Conservation (phyloP, 176 grass and related monocot genomes). For the Poa pratensis region DNA sequence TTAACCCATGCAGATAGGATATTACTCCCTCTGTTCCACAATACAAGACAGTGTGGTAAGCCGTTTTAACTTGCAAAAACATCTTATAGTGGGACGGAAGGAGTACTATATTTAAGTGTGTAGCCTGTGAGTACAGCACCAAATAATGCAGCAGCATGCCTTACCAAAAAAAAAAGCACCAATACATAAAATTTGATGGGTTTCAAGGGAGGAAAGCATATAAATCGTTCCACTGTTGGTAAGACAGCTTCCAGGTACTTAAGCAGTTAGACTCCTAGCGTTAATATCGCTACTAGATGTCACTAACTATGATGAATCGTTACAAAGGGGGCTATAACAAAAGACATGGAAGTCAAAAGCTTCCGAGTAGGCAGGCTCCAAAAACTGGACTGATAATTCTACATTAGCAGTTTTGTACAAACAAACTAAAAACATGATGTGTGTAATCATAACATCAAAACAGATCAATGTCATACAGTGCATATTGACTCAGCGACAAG, state of each 20-base stretch:
- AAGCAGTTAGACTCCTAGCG: not conserved
- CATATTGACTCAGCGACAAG: not conserved
- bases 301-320: not conserved
- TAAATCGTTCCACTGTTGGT: not conserved
- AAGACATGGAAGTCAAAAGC: not conserved
- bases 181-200: constrained; percentile 17
- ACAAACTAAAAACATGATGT: not conserved
- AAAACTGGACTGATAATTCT: not conserved
- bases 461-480: not conserved
- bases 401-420: not conserved
- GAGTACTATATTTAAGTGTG: not conserved
- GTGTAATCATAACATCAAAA: constrained; percentile 2
- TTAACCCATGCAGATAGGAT: constrained; percentile 33
- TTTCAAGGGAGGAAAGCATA: constrained; percentile 2
- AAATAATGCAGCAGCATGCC: not conserved
- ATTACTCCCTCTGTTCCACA: not conserved
- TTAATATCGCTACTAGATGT: constrained; percentile 9
- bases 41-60: no score
- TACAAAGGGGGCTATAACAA: not conserved
- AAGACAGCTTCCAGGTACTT: not conserved
- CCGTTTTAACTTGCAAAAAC: no score
- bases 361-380: not conserved
- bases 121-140: not conserved
- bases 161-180: not conserved
- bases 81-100: no score